Evolutionary conservation across 306 rosid species (phyloP), one percentile per base, ranked within the genome.

Genomic region (Quercus wislizeni): DNA sequence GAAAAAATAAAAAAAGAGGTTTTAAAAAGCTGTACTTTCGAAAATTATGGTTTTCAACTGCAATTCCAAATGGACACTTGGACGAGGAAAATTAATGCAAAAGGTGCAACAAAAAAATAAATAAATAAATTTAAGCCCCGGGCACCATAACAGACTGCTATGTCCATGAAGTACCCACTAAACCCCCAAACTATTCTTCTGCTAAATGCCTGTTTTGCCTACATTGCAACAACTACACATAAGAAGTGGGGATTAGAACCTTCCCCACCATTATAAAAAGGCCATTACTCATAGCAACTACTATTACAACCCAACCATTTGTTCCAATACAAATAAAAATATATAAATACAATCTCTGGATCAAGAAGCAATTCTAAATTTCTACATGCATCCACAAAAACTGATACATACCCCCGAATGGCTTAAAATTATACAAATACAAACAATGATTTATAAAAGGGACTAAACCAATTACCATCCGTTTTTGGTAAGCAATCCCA

Each of bases 401-500:
- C 4, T 67, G n/a, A 67, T n/a, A 33, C 52, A 35, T 18, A 33
- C 25, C 8, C 25, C 8, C 38, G 27, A 10, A n/a, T 2, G n/a
- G 5, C 21, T 30, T 15, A 63, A 25, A 63, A 28, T 28, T 65
- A 30, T 31, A 31, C 33, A 64, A 86, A 62, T 38, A 71, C 21
- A 72, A 67, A 10, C 71, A 75, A 63, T 43, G 51, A 73, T 38
- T 33, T 54, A 59, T 74, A 49, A 83, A 75, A 65, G 71, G 57
- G 71, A 83, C 23, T 21, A 46, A 78, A 81, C n/a, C 71, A 78
- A 79, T 83, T 85, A 94, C 98, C 98, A 88, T 41, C 87, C 88
- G 82, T 87, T 86, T 94, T 79, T 78, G 86, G 93, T 90, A 92
- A 74, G 97, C 97, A 65, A 86, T 84, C 85, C 88, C 97, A 88